Conservation (phyloP, 768 basidiomycete genomes). For the Trametes sanguinea region DNA sequence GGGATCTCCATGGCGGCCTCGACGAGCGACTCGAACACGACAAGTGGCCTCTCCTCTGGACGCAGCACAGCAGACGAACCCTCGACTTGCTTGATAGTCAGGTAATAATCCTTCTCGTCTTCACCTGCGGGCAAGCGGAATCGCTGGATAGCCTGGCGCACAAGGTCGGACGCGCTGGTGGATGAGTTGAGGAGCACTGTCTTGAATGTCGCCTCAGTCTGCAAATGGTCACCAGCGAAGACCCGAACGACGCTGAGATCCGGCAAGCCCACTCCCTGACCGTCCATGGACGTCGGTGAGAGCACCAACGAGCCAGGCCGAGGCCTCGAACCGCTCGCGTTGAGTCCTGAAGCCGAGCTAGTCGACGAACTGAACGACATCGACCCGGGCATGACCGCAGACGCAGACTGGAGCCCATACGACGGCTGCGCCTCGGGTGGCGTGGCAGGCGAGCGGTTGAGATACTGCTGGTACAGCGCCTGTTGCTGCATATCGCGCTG, state of each 20-base stretch:
- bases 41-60: constrained; percentile 78
- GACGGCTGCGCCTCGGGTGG: constrained; percentile 74
- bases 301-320: constrained; percentile 81
- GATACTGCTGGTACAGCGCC: constrained; percentile 85
- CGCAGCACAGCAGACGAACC: constrained; percentile 78
- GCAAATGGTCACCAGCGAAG: constrained; percentile 88
- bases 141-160: constrained; percentile 91
- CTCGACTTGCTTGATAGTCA: constrained; percentile 92
- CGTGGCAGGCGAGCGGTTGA: constrained; percentile 81
- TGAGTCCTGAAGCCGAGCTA: constrained; percentile 44
- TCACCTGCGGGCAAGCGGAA: constrained; percentile 77
- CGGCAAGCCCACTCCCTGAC: constrained; percentile 63
- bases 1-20: constrained; percentile 79
- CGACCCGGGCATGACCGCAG: constrained; percentile 58
- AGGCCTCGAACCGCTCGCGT: constrained; percentile 46
- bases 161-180: constrained; percentile 81
- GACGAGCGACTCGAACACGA: constrained; percentile 83
- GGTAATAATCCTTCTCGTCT: constrained; percentile 68
- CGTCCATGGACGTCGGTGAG: constrained; percentile 59
- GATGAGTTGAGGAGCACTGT: constrained; percentile 89
- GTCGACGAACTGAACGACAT: constrained; percentile 43
- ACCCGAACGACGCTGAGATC: constrained; percentile 94
- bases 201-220: constrained; percentile 97
- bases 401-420: constrained; percentile 76
- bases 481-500: constrained; percentile 90